Evolutionary conservation across 495 filamentous ascomycete genomes (phyloP).

Genomic region (Diplogelasinospora grovesii): DNA sequence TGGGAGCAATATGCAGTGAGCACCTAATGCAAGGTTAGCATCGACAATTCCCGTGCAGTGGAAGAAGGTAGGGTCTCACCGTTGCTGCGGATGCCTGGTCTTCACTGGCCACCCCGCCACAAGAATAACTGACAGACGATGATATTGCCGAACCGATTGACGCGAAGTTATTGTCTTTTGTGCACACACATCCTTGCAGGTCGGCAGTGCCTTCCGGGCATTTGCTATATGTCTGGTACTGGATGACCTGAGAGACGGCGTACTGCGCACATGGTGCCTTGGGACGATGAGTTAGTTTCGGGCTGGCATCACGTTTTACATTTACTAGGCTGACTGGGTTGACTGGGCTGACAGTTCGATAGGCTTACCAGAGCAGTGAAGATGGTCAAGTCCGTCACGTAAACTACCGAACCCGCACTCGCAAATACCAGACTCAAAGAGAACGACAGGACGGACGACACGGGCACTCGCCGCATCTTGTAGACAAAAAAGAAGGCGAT

Average conservation of each 20-base stretch:
- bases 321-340: too few relatives aligned
- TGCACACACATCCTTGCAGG: conserved; percentile 44
- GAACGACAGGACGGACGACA: conserved; percentile 5
- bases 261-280: conserved; percentile 42
- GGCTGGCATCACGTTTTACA: too few relatives aligned
- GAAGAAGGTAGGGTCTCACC: conserved; percentile 13
- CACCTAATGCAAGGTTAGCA: conserved; percentile 8
- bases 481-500: conserved; percentile 2
- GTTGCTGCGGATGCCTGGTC: conserved; percentile 38
- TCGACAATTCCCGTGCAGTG: background rate
- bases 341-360: too few relatives aligned
- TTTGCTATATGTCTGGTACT: conserved; percentile 29
- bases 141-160: conserved; percentile 34
- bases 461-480: conserved; percentile 12
- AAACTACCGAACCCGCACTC: conserved; percentile 19
- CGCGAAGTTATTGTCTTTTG: conserved; percentile 39
- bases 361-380: conserved; percentile 35
- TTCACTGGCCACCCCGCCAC: conserved; percentile 36
- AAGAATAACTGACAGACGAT: conserved; percentile 30
- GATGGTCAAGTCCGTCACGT: conserved; percentile 38
- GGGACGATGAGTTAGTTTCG: background rate
- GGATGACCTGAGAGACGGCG: conserved; percentile 35
- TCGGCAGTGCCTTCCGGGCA: conserved; percentile 35
- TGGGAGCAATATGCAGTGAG: conserved; percentile 44
- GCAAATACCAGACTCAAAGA: conserved; percentile 8